Base-by-base conservation (phyloP, 2,329 filamentous ascomycete species). In the Fusarium circinatum region DNA sequence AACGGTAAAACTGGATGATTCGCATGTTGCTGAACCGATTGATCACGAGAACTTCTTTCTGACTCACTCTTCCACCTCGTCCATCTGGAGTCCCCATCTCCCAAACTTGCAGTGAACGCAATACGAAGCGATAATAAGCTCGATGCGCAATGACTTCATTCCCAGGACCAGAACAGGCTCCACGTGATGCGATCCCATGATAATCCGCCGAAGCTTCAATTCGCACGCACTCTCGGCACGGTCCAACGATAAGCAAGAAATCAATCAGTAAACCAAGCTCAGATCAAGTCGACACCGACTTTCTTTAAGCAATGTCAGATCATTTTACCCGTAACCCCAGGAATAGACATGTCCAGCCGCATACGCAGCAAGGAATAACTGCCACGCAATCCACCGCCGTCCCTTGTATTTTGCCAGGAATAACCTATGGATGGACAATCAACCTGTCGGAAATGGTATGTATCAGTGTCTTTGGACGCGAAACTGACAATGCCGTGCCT, bases 281-380 rank as follows among this genome's bases (percentile, higher is more conserved):
- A 64, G 59, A 58, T 57, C 48, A 70, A 17, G 17, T 66, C 60
- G 73, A 75, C 73, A 75, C 76, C 76, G 73, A 75, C 73, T 71
- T 71, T 73, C 73, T 45, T 26, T 28, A 24, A 76, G 65, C 54
- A 70, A 44, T 39, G 55, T 65, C 65, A 56, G 32, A 55, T 56
- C 56, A 52, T 52, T 41, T 41, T 49, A 30, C 9, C 36, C 10
- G 18, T 34, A 51, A 45, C 32, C 8, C 41, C 51, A 64, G 44
- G 58, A 62, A 72, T 62, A 30, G 59, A 61, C 45, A 57, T 49
- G 32, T 41, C 28, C 60, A 71, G 58, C 62, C 63, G 62, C 56
- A 22, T 52, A 47, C 17, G 57, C 59, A 58, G 54, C 63, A 65
- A 64, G 41, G 44, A 41, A 66, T 15, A 65, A 62, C 26, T 30